phyloP scores from a whole-genome alignment of 169 alveolate genomes.

The Plasmodium relictum region DNA sequence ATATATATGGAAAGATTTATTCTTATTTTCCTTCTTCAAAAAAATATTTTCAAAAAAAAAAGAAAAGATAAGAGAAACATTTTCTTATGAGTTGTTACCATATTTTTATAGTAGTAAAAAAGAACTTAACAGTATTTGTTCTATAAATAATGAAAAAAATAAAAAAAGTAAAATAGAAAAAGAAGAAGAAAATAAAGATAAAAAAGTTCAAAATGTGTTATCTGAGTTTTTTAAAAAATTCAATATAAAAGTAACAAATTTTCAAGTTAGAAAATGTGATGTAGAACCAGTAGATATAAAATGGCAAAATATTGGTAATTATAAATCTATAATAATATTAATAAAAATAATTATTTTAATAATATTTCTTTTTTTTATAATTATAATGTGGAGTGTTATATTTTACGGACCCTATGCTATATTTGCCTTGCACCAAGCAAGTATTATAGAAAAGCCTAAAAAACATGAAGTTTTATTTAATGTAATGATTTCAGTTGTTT shows the following conservation, averaged over 20 bases:
- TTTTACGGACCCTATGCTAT: conserved; percentile 85
- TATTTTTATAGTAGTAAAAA: neutral
- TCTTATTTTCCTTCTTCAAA: conserved; percentile 1
- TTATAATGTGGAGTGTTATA: conserved; percentile 76
- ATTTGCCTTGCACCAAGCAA: conserved; percentile 65
- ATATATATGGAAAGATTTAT: neutral
- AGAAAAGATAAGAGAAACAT: neutral
- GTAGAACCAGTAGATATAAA: conserved; percentile 82
- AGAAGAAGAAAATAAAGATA: neutral
- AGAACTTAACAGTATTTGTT: neutral
- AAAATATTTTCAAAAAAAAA: neutral
- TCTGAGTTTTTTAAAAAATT: conserved; percentile 15
- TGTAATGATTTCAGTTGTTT: conserved; percentile 12
- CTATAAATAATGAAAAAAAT: neutral
- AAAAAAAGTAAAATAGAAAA: conserved; percentile 3
- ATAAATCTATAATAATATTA: conserved; percentile 4
- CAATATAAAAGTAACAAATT: conserved; percentile 19
- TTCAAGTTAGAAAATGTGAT: conserved; percentile 65
- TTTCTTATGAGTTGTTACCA: neutral
- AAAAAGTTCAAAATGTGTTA: conserved; percentile 9
- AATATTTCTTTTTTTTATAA: conserved; percentile 18
- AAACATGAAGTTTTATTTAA: conserved; percentile 28
- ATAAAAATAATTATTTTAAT: conserved; percentile 42
- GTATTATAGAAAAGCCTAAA: conserved; percentile 21
- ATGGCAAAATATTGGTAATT: conserved; percentile 78